A percentile compares a stretch with the other conserved stretches of the same genome.
phyloP scores from a whole-genome alignment of 495 filamentous ascomycete genomes.

The Xanthoparmelia taractica region DNA sequence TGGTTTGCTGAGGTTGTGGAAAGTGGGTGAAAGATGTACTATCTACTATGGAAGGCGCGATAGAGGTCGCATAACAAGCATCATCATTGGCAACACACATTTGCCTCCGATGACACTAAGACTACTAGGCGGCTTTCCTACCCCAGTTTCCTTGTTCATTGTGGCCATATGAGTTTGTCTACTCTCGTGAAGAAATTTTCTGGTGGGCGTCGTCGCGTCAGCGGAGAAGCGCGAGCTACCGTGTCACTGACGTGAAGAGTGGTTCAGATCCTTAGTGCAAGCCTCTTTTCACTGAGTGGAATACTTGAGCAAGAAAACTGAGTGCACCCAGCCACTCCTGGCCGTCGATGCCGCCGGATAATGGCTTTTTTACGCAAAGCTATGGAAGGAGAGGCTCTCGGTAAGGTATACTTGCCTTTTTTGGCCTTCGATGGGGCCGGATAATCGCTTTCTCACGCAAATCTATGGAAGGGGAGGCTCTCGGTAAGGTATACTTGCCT shows the following conservation, averaged over 20 bases:
- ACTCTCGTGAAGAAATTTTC: no score
- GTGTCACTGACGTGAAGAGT: neutral
- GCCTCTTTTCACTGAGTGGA: no score
- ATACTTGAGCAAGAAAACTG: no score
- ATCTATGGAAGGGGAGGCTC: neutral
- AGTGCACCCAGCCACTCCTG: no score
- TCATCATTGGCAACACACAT: neutral
- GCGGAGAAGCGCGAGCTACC: neutral
- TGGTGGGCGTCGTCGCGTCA: neutral
- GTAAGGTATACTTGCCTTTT: neutral
- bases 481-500: neutral
- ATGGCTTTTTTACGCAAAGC: neutral
- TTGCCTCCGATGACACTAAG: neutral
- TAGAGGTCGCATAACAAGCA: neutral
- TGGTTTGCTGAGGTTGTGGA: conserved; percentile 92
- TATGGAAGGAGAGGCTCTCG: neutral
- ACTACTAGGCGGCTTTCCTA: neutral
- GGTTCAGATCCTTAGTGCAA: no score
- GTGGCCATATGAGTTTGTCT: no score
- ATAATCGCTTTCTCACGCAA: neutral
- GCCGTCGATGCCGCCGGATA: neutral
- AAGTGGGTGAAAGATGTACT: conserved; percentile 12
- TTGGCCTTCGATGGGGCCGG: no score
- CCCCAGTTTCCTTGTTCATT: neutral
- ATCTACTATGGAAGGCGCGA: neutral